Evolutionary conservation across 2,329 filamentous ascomycete genomes (phyloP).

Genomic region (Calonectria pteridis): DNA sequence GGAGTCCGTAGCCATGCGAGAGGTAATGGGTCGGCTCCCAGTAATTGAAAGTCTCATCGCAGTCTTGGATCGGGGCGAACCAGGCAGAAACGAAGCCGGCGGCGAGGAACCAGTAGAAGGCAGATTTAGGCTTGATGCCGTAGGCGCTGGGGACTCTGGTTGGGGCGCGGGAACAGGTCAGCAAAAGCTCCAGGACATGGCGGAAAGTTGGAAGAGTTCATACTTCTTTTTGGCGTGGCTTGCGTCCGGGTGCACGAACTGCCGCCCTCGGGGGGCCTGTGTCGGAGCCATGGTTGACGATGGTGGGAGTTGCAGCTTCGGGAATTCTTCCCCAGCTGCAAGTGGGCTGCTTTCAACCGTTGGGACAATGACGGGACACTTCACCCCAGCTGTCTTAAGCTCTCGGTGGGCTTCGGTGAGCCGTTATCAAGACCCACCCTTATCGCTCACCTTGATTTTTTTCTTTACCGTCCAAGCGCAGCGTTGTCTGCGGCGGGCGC

Average conservation of each 20-base stretch:
- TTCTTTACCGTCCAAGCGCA: slow-evolving; percentile 31
- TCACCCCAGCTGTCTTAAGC: slow-evolving; percentile 25
- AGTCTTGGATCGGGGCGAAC: slow-evolving; percentile 94
- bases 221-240: slow-evolving; percentile 67
- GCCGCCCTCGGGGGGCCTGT: slow-evolving; percentile 43
- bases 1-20: slow-evolving; percentile 89
- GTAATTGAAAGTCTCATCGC: slow-evolving; percentile 99
- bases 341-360: slow-evolving; percentile 46
- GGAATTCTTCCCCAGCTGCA: slow-evolving; percentile 40
- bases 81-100: slow-evolving; percentile 82
- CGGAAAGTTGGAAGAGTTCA: slow-evolving; percentile 14
- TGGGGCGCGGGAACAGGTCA: slow-evolving; percentile 14
- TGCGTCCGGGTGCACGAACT: slow-evolving; percentile 63
- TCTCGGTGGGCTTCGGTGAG: slow-evolving; percentile 38
- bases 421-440: slow-evolving; percentile 18
- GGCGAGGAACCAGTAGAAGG: slow-evolving; percentile 83
- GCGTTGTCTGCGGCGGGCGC: slow-evolving; percentile 21
- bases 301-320: slow-evolving; percentile 36
- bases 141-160: slow-evolving; percentile 66
- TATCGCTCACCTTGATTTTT: slow-evolving; percentile 51
- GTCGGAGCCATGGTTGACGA: slow-evolving; percentile 56
- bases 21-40: slow-evolving; percentile 98
- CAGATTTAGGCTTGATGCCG: slow-evolving; percentile 77
- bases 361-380: slow-evolving; percentile 30
- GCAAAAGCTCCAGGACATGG: slow-evolving; percentile 5